A percentile compares a stretch with the other conserved stretches of the same genome.
phyloP scores from a whole-genome alignment of 306 rosid genomes.

The Glycine tomentella region DNA sequence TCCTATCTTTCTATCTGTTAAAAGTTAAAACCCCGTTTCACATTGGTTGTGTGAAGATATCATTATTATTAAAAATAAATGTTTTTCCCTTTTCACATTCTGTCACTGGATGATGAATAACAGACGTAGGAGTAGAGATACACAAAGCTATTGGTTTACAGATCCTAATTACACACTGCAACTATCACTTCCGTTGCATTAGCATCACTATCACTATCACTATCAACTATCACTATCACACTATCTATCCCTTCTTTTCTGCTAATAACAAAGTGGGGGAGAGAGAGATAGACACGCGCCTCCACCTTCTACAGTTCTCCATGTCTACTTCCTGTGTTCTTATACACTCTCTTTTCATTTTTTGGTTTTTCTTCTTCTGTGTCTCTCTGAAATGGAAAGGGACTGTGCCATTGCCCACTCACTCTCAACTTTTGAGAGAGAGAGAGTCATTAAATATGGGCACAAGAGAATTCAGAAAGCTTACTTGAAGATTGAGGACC shows the following conservation, averaged over 20 bases:
- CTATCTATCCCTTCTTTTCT: constrained; percentile 27
- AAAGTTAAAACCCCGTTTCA: background rate
- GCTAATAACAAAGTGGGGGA: constrained; percentile 49
- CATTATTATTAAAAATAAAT: background rate
- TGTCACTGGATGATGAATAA: background rate
- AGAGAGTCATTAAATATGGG: constrained; percentile 41
- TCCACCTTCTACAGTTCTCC: constrained; percentile 57
- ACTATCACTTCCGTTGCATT: constrained; percentile 41
- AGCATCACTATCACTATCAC: constrained; percentile 44
- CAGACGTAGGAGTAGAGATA: background rate
- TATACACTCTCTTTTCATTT: constrained; percentile 46
- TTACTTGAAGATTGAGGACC: constrained; percentile 11
- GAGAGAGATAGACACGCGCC: constrained; percentile 44
- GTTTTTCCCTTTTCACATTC: background rate
- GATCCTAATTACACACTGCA: constrained; percentile 33
- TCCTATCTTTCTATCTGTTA: too few species aligned
- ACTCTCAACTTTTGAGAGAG: constrained; percentile 45
- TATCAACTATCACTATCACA: constrained; percentile 42
- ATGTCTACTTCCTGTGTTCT: constrained; percentile 45
- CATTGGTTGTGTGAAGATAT: background rate
- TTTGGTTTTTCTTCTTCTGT: background rate
- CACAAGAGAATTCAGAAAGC: constrained; percentile 38
- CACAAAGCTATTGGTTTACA: constrained; percentile 17
- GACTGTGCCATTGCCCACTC: constrained; percentile 53
- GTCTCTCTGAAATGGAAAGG: constrained; percentile 42